A percentile compares a stretch with the other conserved stretches of the same genome.
Conservation (phyloP, 2,329 filamentous ascomycete genomes). For the Monilinia fructigena region DNA sequence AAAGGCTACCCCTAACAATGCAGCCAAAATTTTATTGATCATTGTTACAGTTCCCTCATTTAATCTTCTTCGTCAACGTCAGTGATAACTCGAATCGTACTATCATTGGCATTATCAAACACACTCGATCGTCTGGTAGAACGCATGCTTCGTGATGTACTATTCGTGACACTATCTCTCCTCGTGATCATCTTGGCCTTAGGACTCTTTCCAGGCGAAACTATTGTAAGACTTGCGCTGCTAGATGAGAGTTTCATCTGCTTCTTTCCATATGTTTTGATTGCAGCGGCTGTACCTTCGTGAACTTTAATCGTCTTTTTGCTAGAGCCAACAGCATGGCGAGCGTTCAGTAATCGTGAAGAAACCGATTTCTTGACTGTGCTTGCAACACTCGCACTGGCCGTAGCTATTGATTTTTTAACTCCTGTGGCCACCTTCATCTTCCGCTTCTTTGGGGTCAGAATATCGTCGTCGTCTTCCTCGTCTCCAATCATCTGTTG, state of each 20-base stretch:
- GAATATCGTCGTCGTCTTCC: conserved; percentile 29
- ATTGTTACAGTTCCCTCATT: conserved; percentile 8
- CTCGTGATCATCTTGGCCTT: conserved; percentile 19
- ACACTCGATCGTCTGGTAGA: conserved; percentile 17
- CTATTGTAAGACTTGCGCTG: conserved; percentile 33
- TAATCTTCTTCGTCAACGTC: conserved; percentile 22
- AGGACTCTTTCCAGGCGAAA: conserved; percentile 25
- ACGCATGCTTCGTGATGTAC: conserved; percentile 27
- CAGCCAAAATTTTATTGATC: conserved; percentile 12
- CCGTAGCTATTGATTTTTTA: conserved; percentile 41
- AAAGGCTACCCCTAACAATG: conserved; percentile 13
- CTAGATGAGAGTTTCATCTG: conserved; percentile 32
- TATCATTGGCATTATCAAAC: conserved; percentile 25
- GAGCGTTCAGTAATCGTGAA: conserved; percentile 30
- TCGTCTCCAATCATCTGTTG: conserved; percentile 49
- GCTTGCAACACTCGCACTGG: conserved; percentile 42
- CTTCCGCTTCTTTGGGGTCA: conserved; percentile 49
- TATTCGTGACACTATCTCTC: conserved; percentile 28
- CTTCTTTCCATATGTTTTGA: conserved; percentile 34
- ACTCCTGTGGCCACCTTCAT: conserved; percentile 43
- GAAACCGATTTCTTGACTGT: conserved; percentile 45
- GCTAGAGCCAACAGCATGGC: conserved; percentile 28
- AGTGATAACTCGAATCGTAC: conserved; percentile 32
- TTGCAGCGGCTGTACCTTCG: conserved; percentile 30
- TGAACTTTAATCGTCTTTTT: conserved; percentile 25